Base-by-base conservation (phyloP, 495 filamentous ascomycete species). In the Aspergillus asperescens region DNA sequence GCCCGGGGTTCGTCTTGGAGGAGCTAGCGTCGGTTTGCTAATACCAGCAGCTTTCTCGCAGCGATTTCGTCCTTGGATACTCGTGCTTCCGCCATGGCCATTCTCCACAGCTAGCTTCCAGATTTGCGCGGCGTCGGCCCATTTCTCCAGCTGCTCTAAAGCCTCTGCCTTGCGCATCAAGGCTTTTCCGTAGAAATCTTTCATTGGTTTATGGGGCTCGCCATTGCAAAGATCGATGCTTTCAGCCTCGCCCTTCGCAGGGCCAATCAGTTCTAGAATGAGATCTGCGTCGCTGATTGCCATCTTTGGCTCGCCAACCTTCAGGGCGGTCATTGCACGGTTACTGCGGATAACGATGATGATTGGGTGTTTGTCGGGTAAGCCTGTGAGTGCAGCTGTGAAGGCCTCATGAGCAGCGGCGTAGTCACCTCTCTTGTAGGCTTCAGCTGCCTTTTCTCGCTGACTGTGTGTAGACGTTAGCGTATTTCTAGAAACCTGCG, bases 371-470 rank as follows among this genome's bases (percentile, higher is more conserved):
- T 77, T 77, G 10, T 81, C 66, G 7, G 93, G 94, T 23, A 98
- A 75, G 46, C 79, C 78, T 4, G 76, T 63, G 7, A 97, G 79
- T 2, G 93, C 87, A 29, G 80, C 74, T 0, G 86, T 82, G 73
- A 96, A 98, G 9, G 83, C 81, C 43, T 82, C 78, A 57, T 96
- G 88, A 0, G 93, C 94, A 3, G 83, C 76, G 12, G 87, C 85
- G 66, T 88, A 98, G 67, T 98, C 93, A 28, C 93, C 93, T 20
- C 88, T 82, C 68, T 96, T 97, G 76, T 95, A 98, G 56, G 90
- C 84, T 48, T 83, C 84, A 9, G 89, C 85, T 24, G 91, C 94
- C 46, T 83, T 82, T 48, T 83, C 76, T 15, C 94, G 86, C 46
- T 90, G 76, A n/a, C 80, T 74, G 37, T 83, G 83, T 13, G 90